These are phyloP conservation scores for Solanum bukasovii DNA, from an alignment of 257 asterid species.

Conservation along the genomic window DNA sequence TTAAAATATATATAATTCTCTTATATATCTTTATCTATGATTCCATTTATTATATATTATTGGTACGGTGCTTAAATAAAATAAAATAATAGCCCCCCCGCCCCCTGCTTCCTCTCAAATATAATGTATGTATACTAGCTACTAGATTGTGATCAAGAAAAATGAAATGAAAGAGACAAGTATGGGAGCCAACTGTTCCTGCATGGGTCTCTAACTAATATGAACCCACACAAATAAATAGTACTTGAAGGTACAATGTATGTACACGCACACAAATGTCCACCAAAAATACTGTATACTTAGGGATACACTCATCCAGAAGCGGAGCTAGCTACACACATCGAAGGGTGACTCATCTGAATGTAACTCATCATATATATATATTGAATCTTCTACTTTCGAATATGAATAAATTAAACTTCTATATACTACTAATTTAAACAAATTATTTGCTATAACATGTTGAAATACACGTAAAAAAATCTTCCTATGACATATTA, in stretches of 20 bases:
- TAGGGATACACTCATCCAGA: neutral
- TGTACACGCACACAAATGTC: constrained; percentile 18
- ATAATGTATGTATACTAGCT: neutral
- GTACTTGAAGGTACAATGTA: constrained; percentile 85
- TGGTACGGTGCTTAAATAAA: neutral
- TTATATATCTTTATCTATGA: neutral
- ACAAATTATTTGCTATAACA: neutral
- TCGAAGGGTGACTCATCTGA: too few relatives aligned
- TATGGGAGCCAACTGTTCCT: neutral
- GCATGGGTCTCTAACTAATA: neutral
- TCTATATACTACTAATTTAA: too few relatives aligned
- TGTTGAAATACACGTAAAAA: neutral
- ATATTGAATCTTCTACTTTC: too few relatives aligned
- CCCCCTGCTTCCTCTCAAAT: neutral
- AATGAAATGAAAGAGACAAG: neutral
- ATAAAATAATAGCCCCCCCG: neutral
- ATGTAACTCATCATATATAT: neutral
- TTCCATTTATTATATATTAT: neutral
- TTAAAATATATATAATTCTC: neutral
- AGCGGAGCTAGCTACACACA: too few relatives aligned
- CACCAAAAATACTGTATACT: neutral
- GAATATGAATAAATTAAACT: neutral
- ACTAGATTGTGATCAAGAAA: neutral
- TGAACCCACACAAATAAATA: constrained; percentile 6
- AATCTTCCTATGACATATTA: neutral